Base-by-base conservation (phyloP, 2,329 filamentous ascomycete species). In the Cephalotrichum gorgonifer region DNA sequence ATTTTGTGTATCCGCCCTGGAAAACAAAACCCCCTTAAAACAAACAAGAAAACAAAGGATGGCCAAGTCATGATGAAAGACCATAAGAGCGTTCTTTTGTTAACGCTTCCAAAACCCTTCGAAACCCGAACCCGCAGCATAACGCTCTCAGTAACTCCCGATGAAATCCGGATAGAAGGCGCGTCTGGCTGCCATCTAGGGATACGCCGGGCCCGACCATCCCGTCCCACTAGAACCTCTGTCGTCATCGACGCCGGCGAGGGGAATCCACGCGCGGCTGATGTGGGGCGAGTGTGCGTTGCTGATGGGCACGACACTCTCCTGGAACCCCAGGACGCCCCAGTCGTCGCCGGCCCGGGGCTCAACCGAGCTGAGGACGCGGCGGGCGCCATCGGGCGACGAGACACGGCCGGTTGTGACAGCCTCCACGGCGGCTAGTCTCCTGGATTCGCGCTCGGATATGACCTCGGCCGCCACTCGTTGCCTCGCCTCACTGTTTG, bases 391-490 rank as follows among this genome's bases (percentile, higher is more conserved):
- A 3, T 64, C 62, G 3, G 65, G 20, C 9, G 22, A 38, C 22
- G 44, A 55, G 3, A 72, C 59, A 27, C 54, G 55, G 3, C 65
- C 67, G 3, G 55, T 54, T 39, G 62, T 57, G n/a, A 74, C 61
- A 2, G 67, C 67, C 4, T 73, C 68, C 4, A 78, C 54, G 1
- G 65, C 67, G 9, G 65, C 66, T n/a, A 64, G 57, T 12, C 81
- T 76, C 47, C 76, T 71, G 11, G 64, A 65, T 62, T 85, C 81
- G 17, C 81, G 75, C 60, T 81, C 79, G 3, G 67, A 62, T 1
- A 83, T 67, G 2, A 78, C 71, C 9, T 66, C 65, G 26, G 66
- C 64, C 45, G 80, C 70, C 15, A 75, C 67, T 8, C 69, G 69
- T 50, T 72, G 68, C 20, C 75, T 68, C 25, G 71, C 62, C 50